A percentile compares a stretch with the other conserved stretches of the same genome.
Evolutionary conservation across 495 filamentous ascomycete species (phyloP).

Genomic region (Podospora australis): DNA sequence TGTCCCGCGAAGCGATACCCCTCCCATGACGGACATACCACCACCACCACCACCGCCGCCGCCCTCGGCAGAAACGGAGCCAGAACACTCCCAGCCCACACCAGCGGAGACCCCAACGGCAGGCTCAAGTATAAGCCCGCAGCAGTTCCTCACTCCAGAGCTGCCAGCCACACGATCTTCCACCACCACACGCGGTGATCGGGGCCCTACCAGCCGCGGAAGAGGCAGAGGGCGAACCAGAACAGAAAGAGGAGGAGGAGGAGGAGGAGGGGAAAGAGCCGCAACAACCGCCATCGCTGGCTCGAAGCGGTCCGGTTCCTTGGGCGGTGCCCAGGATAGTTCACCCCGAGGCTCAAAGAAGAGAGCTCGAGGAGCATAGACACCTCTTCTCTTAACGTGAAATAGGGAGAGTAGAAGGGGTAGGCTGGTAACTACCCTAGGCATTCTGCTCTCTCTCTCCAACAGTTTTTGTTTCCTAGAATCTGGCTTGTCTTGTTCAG

Average conservation of each 20-base stretch:
- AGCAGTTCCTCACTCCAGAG: slow-evolving; percentile 16
- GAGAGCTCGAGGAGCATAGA: slow-evolving; percentile 2
- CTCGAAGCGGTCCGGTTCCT: slow-evolving; percentile 18
- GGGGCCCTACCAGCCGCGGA: slow-evolving; percentile 4
- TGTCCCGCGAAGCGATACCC: slow-evolving; percentile 13
- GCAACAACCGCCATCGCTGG: slow-evolving; percentile 3
- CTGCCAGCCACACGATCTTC: slow-evolving; percentile 17
- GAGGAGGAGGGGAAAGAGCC: too few relatives aligned
- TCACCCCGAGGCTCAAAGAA: slow-evolving; percentile 11
- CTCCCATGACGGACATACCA: slow-evolving; percentile 4
- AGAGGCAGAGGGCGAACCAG: slow-evolving; percentile 1
- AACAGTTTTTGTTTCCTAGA: too few relatives aligned
- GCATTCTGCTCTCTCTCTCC: too few relatives aligned
- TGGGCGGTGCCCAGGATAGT: slow-evolving; percentile 9
- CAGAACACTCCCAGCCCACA: neutral
- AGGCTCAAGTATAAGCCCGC: neutral
- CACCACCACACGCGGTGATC: slow-evolving; percentile 1
- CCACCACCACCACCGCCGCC: neutral
- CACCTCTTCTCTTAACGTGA: neutral
- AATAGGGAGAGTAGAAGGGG: too few relatives aligned
- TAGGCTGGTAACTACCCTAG: too few relatives aligned
- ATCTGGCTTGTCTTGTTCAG: too few relatives aligned
- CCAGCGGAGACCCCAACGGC: too few relatives aligned
- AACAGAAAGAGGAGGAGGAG: too few relatives aligned
- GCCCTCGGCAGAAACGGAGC: neutral